Conservation (phyloP, 495 filamentous ascomycete species). For the Penicillium psychrofluorescens region DNA sequence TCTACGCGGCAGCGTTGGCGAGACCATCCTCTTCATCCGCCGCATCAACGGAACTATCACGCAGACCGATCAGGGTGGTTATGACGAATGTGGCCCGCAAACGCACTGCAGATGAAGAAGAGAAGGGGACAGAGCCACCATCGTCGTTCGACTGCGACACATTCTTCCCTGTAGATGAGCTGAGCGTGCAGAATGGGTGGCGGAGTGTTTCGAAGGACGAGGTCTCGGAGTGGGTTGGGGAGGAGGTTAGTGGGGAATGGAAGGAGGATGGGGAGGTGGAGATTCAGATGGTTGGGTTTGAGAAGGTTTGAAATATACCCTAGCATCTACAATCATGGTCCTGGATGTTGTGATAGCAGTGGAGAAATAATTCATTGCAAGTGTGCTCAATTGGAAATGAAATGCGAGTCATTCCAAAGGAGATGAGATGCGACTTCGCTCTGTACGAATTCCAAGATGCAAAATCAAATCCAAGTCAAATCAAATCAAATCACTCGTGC, state of each 20-base stretch:
- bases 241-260: constrained; percentile 33
- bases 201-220: constrained; percentile 27
- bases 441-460: neutral
- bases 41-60: constrained; percentile 8
- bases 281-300: constrained; percentile 40
- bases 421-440: no score
- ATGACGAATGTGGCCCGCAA: constrained; percentile 38
- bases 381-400: no score
- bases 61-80: constrained; percentile 29
- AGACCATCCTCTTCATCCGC: constrained; percentile 8
- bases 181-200: constrained; percentile 26
- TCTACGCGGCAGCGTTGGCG: constrained; percentile 64
- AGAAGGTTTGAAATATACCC: constrained; percentile 9
- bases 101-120: constrained; percentile 38
- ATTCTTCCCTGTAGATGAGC: constrained; percentile 59
- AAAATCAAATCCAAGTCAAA: neutral
- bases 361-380: no score
- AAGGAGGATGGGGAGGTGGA: constrained; percentile 33
- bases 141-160: constrained; percentile 79
- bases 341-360: neutral
- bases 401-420: no score
- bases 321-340: no score
- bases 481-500: neutral
- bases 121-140: constrained; percentile 38
- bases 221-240: constrained; percentile 38